A percentile compares a stretch with the other conserved stretches of the same genome.
Evolutionary conservation across 2,329 filamentous ascomycete species (phyloP).

Genomic region (Lithohypha guttulata): DNA sequence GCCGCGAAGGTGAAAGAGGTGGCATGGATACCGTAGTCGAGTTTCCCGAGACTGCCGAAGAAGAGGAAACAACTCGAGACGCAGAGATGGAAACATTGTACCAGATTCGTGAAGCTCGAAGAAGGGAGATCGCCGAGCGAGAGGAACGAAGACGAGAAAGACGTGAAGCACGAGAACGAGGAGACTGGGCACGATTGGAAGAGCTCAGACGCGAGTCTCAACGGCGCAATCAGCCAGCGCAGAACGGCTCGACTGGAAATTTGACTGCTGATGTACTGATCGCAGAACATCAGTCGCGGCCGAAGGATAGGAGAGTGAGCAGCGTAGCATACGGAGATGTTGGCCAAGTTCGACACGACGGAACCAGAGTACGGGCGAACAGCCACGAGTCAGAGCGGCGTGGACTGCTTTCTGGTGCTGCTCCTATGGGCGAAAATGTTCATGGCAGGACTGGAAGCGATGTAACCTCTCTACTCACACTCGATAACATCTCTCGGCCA

Average conservation of each 20-base stretch:
- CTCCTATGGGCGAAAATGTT: slow-evolving; percentile 24
- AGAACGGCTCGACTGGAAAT: slow-evolving; percentile 13
- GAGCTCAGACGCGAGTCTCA: slow-evolving; percentile 48
- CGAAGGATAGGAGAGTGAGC: slow-evolving; percentile 36
- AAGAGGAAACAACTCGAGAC: slow-evolving; percentile 68
- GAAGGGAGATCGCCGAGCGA: slow-evolving; percentile 63
- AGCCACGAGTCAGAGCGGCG: slow-evolving; percentile 38
- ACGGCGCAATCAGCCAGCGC: slow-evolving; percentile 30
- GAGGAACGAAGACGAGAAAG: slow-evolving; percentile 62
- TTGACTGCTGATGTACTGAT: slow-evolving; percentile 30
- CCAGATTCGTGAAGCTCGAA: slow-evolving; percentile 70
- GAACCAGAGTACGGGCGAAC: slow-evolving; percentile 36
- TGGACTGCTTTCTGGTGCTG: slow-evolving; percentile 33
- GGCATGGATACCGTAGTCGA: slow-evolving; percentile 88
- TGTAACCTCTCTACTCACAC: slow-evolving; percentile 12
- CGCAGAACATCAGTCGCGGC: slow-evolving; percentile 34
- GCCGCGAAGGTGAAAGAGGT: slow-evolving; percentile 77
- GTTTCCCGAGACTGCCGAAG: slow-evolving; percentile 66
- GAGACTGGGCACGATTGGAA: slow-evolving; percentile 60
- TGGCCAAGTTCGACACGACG: slow-evolving; percentile 40
- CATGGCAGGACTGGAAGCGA: slow-evolving; percentile 15
- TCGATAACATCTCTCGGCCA: slow-evolving; percentile 19
- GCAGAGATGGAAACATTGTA: slow-evolving; percentile 89
- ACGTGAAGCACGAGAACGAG: slow-evolving; percentile 59
- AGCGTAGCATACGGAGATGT: slow-evolving; percentile 38